Evolutionary conservation across 2,329 filamentous ascomycete species (phyloP).

Genomic region (Cladosporium phlei): DNA sequence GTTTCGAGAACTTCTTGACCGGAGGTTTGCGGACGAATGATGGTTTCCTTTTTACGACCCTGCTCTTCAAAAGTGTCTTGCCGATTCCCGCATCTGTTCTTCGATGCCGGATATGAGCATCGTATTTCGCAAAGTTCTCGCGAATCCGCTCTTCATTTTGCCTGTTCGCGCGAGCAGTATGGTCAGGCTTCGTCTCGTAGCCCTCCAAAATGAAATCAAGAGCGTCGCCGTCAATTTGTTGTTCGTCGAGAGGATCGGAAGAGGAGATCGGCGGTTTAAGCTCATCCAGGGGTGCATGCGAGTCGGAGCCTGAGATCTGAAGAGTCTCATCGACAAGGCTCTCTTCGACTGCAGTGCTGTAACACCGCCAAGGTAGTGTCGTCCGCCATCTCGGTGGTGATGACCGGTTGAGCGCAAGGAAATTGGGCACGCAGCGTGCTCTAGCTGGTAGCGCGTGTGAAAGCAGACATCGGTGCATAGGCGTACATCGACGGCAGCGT

Average conservation of each 20-base stretch:
- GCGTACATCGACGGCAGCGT: constrained; percentile 28
- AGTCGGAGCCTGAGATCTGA: background rate
- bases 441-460: constrained; percentile 14
- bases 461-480: constrained; percentile 33
- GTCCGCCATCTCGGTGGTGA: background rate
- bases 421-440: constrained; percentile 13
- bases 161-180: background rate
- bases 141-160: background rate
- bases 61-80: background rate
- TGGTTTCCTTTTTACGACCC: background rate
- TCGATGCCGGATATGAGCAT: background rate
- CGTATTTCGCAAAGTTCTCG: background rate
- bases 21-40: background rate
- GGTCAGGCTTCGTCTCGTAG: constrained; percentile 6
- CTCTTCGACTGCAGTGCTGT: constrained; percentile 12
- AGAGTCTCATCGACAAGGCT: background rate
- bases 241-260: background rate
- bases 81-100: background rate
- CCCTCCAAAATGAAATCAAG: constrained; percentile 10
- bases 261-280: background rate
- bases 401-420: constrained; percentile 7
- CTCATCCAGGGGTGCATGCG: background rate
- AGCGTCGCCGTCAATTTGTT: background rate
- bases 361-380: constrained; percentile 15
- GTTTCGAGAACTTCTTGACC: background rate